phyloP scores from a whole-genome alignment of 768 basidiomycete species.

The Ramaria sp. region DNA sequence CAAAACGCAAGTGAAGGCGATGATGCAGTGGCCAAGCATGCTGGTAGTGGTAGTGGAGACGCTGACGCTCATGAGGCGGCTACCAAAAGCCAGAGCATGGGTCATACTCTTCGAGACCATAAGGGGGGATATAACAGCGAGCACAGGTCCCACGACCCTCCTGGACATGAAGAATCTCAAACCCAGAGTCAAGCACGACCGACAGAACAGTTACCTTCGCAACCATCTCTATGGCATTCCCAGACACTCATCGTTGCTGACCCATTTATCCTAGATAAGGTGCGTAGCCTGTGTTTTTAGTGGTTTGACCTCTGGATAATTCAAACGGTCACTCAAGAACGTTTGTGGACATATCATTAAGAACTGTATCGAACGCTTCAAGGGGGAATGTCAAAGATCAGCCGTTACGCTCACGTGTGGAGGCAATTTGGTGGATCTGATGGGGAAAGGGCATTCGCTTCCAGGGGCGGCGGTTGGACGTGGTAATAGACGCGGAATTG shows the following conservation, averaged over 20 bases:
- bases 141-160: too few species aligned
- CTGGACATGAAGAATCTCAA: too few species aligned
- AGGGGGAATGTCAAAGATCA: conserved; percentile 3
- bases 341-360: conserved; percentile 8
- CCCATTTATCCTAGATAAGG: conserved; percentile 32
- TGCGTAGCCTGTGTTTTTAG: conserved; percentile 7
- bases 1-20: background rate
- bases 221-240: conserved; percentile 9
- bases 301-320: background rate
- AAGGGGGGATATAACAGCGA: too few species aligned
- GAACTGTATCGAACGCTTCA: background rate
- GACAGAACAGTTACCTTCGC: background rate
- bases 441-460: background rate
- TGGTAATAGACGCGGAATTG: too few species aligned
- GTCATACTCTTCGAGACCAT: background rate
- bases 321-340: conserved; percentile 12
- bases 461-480: too few species aligned
- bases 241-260: conserved; percentile 23
- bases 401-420: background rate
- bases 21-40: background rate
- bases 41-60: background rate
- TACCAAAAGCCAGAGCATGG: background rate
- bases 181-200: background rate
- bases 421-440: background rate
- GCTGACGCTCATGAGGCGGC: background rate